phyloP scores from a whole-genome alignment of 2,329 filamentous ascomycete genomes.

The Albophoma yamanashiensis region DNA sequence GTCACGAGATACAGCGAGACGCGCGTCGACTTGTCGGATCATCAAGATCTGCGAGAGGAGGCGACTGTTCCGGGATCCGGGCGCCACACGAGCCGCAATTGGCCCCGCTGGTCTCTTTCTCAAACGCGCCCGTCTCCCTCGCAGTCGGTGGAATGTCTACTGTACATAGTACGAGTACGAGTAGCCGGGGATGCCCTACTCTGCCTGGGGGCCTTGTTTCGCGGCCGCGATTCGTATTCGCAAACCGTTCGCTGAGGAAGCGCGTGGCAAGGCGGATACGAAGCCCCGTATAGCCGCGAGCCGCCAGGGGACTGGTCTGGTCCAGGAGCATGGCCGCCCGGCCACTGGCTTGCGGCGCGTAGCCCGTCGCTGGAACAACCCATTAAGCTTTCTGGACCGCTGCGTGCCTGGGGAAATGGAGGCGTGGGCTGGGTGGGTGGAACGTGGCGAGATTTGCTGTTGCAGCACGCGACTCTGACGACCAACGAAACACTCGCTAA shows the following conservation, averaged over 20 bases:
- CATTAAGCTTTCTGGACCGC: background rate
- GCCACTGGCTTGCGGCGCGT: background rate
- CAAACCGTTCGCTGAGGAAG: background rate
- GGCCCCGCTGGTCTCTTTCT: background rate
- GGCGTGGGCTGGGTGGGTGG: background rate
- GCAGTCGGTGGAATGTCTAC: background rate
- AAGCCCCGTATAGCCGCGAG: background rate
- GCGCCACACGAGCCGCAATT: background rate
- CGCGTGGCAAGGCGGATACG: background rate
- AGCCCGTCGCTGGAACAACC: background rate
- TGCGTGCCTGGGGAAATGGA: background rate
- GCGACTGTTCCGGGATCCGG: background rate
- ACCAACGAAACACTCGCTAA: slow-evolving; percentile 2
- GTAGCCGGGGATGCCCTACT: background rate
- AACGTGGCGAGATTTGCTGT: background rate
- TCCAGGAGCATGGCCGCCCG: background rate
- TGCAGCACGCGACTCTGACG: background rate
- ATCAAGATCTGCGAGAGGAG: background rate
- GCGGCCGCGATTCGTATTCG: background rate
- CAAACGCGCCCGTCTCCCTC: background rate
- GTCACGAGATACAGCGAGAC: background rate
- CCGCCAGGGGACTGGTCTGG: background rate
- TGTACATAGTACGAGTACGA: background rate
- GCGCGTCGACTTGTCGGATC: background rate
- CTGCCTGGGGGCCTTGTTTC: background rate